These are phyloP conservation scores for Aspergillus saccharolyticus DNA, from an alignment of 495 filamentous ascomycete species.

Conservation along the genomic window DNA sequence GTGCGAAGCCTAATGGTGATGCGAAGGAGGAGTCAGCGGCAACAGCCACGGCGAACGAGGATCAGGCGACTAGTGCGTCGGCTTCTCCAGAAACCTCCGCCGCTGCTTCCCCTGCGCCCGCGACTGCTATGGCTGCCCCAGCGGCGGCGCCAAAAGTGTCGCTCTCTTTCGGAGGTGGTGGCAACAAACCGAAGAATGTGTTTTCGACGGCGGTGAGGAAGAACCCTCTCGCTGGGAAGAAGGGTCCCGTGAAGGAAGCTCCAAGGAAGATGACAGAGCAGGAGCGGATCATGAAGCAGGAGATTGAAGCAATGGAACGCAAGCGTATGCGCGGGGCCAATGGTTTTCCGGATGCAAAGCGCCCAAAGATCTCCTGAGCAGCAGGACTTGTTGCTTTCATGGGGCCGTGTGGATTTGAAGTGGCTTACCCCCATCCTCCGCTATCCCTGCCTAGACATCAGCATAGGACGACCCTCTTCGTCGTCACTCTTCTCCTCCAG, in stretches of 20 bases:
- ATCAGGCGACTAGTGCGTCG: conserved; percentile 15
- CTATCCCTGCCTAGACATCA: neutral
- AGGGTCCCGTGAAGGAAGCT: conserved; percentile 51
- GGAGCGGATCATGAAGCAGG: conserved; percentile 88
- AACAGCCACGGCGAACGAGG: conserved; percentile 8
- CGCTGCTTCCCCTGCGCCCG: conserved; percentile 19
- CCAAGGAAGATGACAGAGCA: conserved; percentile 81
- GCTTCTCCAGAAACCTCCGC: conserved; percentile 18
- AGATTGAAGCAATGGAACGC: conserved; percentile 62
- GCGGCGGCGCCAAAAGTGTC: conserved; percentile 39
- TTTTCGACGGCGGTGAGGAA: conserved; percentile 64
- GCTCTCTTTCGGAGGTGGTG: conserved; percentile 54
- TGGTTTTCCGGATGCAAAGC: conserved; percentile 32
- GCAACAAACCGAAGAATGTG: conserved; percentile 67
- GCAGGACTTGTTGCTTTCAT: neutral
- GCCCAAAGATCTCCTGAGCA: conserved; percentile 30
- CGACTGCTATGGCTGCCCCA: conserved; percentile 22
- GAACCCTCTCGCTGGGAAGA: conserved; percentile 61
- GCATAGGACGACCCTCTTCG: too few relatives aligned
- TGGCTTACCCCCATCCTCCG: neutral
- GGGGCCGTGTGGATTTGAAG: neutral
- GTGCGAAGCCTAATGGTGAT: conserved; percentile 31
- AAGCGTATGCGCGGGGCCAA: conserved; percentile 48
- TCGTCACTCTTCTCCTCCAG: neutral
- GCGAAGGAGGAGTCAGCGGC: conserved; percentile 26